Percentiles rank a stretch among this genome's conserved stretches.
Conservation (phyloP, 495 filamentous ascomycete species). For the Daldinia decipiens region DNA sequence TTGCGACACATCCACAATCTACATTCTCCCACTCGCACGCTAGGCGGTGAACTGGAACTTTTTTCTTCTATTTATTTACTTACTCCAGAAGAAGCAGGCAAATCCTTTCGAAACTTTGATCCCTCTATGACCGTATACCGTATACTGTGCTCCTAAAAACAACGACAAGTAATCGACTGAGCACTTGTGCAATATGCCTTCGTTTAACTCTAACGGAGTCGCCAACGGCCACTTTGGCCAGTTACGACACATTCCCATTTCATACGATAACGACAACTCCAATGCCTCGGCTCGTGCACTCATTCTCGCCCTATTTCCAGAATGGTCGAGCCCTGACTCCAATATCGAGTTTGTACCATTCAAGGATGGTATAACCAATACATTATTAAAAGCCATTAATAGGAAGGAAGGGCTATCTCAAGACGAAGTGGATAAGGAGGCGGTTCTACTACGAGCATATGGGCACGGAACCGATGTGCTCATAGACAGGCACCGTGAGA, state of each 20-base stretch:
- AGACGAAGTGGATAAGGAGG: conserved; percentile 83
- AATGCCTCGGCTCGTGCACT: conserved; percentile 80
- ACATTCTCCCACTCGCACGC: conserved; percentile 8
- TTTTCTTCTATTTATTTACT: conserved; percentile 21
- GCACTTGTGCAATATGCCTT: conserved; percentile 35
- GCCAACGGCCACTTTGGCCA: conserved; percentile 43
- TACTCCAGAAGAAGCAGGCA: conserved; percentile 14
- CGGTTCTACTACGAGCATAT: conserved; percentile 92
- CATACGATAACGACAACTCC: conserved; percentile 79
- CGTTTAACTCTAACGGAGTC: conserved; percentile 24
- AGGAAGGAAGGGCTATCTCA: conserved; percentile 77
- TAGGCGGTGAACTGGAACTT: conserved; percentile 41
- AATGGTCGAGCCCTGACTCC: conserved; percentile 80
- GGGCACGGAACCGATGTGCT: conserved; percentile 93
- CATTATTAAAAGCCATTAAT: conserved; percentile 89
- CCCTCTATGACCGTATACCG: conserved; percentile 11
- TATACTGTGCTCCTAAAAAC: conserved; percentile 3
- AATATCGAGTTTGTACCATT: conserved; percentile 90
- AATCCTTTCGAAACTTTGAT: neutral
- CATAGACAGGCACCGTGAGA: conserved; percentile 94
- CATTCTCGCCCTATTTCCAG: conserved; percentile 80
- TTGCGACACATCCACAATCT: conserved; percentile 28
- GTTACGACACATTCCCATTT: conserved; percentile 71
- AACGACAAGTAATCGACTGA: conserved; percentile 19
- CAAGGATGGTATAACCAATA: conserved; percentile 98